Percentiles rank a stretch among this genome's conserved stretches.
Evolutionary conservation across 2,329 filamentous ascomycete species (phyloP).

Genomic region (Verticillium longisporum): DNA sequence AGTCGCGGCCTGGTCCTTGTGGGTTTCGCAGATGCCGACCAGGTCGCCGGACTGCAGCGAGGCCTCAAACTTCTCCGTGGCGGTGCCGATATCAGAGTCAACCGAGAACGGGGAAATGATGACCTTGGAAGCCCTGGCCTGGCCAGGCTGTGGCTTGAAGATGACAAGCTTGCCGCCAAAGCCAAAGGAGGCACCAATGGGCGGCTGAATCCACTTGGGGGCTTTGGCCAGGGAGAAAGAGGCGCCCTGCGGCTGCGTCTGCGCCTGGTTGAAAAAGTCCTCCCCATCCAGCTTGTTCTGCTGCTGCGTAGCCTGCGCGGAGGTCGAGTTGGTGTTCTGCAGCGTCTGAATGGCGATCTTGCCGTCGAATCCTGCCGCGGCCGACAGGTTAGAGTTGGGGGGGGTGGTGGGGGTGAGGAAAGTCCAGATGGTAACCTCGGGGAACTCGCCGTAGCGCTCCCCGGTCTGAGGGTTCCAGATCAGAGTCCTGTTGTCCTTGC

Average conservation of each 20-base stretch:
- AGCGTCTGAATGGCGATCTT: slow-evolving; percentile 91
- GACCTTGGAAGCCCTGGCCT: slow-evolving; percentile 66
- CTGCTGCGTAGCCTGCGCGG: slow-evolving; percentile 60
- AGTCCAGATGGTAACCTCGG: slow-evolving; percentile 98
- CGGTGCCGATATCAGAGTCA: slow-evolving; percentile 75
- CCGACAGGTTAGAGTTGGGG: slow-evolving; percentile 83
- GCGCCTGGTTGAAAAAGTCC: slow-evolving; percentile 93
- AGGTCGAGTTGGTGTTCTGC: slow-evolving; percentile 81
- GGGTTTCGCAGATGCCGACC: slow-evolving; percentile 69
- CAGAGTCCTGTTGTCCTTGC: slow-evolving; percentile 92
- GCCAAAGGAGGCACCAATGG: slow-evolving; percentile 82
- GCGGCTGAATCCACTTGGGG: slow-evolving; percentile 84
- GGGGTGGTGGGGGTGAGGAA: slow-evolving; percentile 95
- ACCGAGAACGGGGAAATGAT: slow-evolving; percentile 83
- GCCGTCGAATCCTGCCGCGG: slow-evolving; percentile 94
- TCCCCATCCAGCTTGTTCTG: slow-evolving; percentile 76
- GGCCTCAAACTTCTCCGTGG: slow-evolving; percentile 81
- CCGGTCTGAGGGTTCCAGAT: slow-evolving; percentile 96
- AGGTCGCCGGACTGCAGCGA: slow-evolving; percentile 74
- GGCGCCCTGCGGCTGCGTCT: slow-evolving; percentile 82
- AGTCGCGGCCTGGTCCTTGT: slow-evolving; percentile 66
- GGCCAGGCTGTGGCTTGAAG: slow-evolving; percentile 58
- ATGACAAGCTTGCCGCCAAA: slow-evolving; percentile 90
- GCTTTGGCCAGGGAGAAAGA: slow-evolving; percentile 82
- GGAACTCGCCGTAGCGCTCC: slow-evolving; percentile 82